Percentiles rank a stretch among this genome's conserved stretches.
phyloP scores from a whole-genome alignment of 2,329 filamentous ascomycete genomes.

The Plenodomus tracheiphilus region DNA sequence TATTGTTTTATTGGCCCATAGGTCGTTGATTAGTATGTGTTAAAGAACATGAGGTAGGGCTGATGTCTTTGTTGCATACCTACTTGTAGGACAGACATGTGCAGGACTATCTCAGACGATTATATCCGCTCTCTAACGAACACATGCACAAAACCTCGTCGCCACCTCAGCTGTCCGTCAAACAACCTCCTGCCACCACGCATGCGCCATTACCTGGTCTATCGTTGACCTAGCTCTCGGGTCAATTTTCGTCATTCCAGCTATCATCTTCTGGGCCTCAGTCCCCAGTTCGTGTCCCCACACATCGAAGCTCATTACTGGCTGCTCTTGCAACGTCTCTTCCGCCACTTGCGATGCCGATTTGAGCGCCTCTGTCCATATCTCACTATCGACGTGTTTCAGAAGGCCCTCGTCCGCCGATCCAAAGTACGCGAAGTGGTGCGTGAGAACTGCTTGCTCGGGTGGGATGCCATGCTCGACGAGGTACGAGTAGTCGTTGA shows the following conservation, averaged over 20 bases:
- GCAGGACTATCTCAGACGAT: background rate
- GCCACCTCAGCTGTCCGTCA: constrained; percentile 1
- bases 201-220: constrained; percentile 38
- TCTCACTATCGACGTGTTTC: constrained; percentile 29
- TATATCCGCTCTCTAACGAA: constrained; percentile 1
- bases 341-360: constrained; percentile 28
- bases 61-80: background rate
- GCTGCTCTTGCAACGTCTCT: constrained; percentile 26
- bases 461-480: constrained; percentile 28
- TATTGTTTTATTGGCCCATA: background rate
- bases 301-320: constrained; percentile 28
- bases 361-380: constrained; percentile 27
- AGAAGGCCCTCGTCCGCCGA: constrained; percentile 29
- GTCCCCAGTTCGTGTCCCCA: constrained; percentile 34
- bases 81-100: too few species aligned
- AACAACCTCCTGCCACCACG: constrained; percentile 32
- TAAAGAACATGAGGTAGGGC: background rate
- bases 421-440: constrained; percentile 42
- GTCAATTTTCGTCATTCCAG: constrained; percentile 39
- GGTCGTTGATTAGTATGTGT: background rate
- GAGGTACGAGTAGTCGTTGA: constrained; percentile 39
- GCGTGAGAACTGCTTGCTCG: constrained; percentile 39
- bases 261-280: constrained; percentile 38
- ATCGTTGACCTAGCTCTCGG: constrained; percentile 40
- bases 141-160: constrained; percentile 3